Base-by-base conservation (phyloP, 2,329 filamentous ascomycete genomes). In the Aspergillus calidoustus region DNA sequence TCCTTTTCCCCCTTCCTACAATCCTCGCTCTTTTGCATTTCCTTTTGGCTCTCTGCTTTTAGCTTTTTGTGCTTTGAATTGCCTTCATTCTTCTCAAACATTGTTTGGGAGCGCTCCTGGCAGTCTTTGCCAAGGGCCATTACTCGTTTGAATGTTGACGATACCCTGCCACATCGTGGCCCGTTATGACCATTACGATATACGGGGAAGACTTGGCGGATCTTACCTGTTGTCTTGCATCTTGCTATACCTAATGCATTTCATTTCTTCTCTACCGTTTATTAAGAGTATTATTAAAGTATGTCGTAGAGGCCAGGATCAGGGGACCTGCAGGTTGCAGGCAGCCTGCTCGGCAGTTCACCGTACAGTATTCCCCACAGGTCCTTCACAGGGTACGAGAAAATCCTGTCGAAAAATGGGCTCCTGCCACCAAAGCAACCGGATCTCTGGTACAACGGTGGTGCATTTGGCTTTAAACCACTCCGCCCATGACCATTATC, bases 131-230 rank as follows among this genome's bases (percentile, higher is more conserved):
- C 51, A 30, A 48, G 31, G 50, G 41, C 54, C 46, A 47, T 68
- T 68, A 54, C 59, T 56, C 54, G 48, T 67, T 66, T 65, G 59
- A 52, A 55, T 61, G 57, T 65, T 62, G 62, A 68, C 60, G 66
- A 68, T 68, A 68, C 67, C 67, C 67, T 68, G 65, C 64, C 64
- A 60, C 62, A 38, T 38, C 59, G 64, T 68, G 66, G 66, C 61
- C 31, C 63, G 68, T 68, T 69, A 54, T 68, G 68, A 68, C 57
- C 50, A 51, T 64, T 66, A 69, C 60, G 68, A 68, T 67, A 63
- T 47, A 60, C 52, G 31, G 57, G 57, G 54, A 54, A 49, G 54
- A 53, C 54, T 54, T 30, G 30, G 49, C 46, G 49, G 54, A 54
- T 58, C 44, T 54, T 47, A 34, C 59, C 50, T 50, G 54, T 57